phyloP scores from a whole-genome alignment of 805 yeast species.

The Yarrowia bubula region DNA sequence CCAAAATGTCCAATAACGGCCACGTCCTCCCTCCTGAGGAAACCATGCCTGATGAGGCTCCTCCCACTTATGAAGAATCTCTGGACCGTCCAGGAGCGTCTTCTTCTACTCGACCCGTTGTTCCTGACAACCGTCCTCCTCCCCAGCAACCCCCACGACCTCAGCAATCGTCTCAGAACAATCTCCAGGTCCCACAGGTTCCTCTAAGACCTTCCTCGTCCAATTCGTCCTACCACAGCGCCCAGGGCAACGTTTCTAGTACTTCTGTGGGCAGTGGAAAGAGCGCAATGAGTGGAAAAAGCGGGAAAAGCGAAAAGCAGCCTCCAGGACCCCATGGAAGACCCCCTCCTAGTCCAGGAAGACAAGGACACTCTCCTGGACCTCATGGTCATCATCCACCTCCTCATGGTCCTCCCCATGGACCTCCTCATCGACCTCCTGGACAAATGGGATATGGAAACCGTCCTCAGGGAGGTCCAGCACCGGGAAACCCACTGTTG shows the following conservation, averaged over 20 bases:
- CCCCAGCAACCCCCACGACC: background rate
- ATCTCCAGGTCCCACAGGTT: background rate
- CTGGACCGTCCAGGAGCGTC: slow-evolving; percentile 2
- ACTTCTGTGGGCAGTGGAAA: background rate
- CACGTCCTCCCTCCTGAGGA: slow-evolving; percentile 21
- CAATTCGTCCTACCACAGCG: background rate
- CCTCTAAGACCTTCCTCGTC: background rate
- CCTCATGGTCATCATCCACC: background rate
- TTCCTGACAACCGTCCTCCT: background rate
- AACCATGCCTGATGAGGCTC: background rate
- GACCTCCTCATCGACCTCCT: background rate
- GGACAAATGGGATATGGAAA: slow-evolving; percentile 28
- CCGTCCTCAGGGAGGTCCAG: slow-evolving; percentile 31
- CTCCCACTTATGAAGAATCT: slow-evolving; percentile 1
- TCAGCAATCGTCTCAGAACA: background rate
- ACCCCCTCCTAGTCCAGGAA: background rate
- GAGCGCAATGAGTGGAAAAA: background rate
- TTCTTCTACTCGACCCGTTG: background rate
- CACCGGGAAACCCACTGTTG: slow-evolving; percentile 53
- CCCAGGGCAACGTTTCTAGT: background rate
- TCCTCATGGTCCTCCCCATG: background rate
- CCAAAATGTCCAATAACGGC: background rate
- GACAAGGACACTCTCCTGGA: background rate
- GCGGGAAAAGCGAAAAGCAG: background rate
- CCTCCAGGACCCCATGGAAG: background rate